Conservation (phyloP, 805 yeast species). For the Suhomyces tanzawaensis region DNA sequence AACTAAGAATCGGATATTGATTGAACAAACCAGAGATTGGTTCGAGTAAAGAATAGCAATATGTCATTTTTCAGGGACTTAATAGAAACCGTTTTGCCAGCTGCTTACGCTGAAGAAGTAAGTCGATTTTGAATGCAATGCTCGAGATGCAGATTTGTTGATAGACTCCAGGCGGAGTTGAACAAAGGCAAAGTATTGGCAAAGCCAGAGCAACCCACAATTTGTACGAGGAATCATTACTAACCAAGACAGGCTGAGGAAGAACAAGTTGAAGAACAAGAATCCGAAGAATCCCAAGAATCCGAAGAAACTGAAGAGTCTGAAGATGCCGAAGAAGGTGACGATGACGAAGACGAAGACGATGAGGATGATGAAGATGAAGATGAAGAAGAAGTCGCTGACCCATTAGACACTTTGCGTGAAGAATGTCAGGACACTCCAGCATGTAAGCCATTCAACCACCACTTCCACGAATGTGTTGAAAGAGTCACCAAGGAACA, state of each 20-base stretch:
- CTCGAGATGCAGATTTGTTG: not conserved
- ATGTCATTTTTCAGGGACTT: conserved; percentile 65
- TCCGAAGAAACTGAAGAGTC: conserved; percentile 28
- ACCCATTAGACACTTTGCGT: conserved; percentile 37
- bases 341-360: conserved; percentile 51
- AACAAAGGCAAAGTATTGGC: no score
- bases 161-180: no score
- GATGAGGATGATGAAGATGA: conserved; percentile 66
- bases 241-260: conserved; percentile 26
- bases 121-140: conserved; percentile 17
- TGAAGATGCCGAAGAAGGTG: conserved; percentile 38
- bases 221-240: conserved; percentile 4
- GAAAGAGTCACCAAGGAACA: conserved; percentile 89
- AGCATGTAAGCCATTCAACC: conserved; percentile 69
- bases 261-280: conserved; percentile 22
- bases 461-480: conserved; percentile 91
- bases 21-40: not conserved
- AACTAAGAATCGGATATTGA: conserved; percentile 1
- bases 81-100: conserved; percentile 76
- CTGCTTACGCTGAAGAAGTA: conserved; percentile 81
- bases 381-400: conserved; percentile 64
- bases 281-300: conserved; percentile 21
- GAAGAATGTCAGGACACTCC: conserved; percentile 66
- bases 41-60: conserved; percentile 1
- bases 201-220: not conserved